Conservation (phyloP, 2,329 filamentous ascomycete species). For the Dryadomyces quercus-mongolicae region DNA sequence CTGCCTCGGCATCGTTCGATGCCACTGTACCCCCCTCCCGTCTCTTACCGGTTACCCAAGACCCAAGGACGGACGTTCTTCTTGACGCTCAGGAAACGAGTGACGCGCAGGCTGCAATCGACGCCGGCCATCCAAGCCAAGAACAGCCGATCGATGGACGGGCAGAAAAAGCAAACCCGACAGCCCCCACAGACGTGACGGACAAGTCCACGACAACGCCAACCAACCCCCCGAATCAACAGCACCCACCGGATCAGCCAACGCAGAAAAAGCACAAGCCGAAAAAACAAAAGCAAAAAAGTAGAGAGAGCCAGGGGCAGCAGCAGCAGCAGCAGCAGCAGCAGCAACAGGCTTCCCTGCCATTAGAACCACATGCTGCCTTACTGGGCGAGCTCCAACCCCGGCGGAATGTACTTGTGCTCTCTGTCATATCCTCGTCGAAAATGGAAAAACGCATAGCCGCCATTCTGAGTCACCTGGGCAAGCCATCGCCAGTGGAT, state of each 20-base stretch:
- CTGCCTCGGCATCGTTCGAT: no score
- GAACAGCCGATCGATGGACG: no score
- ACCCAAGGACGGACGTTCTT: no score
- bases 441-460: constrained; percentile 44
- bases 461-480: constrained; percentile 31
- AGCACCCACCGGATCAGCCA: neutral
- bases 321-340: constrained; percentile 13
- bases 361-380: constrained; percentile 25
- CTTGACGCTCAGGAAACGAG: no score
- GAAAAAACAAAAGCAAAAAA: constrained; percentile 5
- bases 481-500: constrained; percentile 13
- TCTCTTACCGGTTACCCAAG: no score
- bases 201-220: no score
- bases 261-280: neutral
- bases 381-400: constrained; percentile 30
- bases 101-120: no score
- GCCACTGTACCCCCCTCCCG: no score
- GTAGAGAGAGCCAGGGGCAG: constrained; percentile 11
- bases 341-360: constrained; percentile 14
- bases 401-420: constrained; percentile 36
- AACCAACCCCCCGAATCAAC: no score
- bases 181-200: no score
- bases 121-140: no score
- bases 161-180: neutral
- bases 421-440: constrained; percentile 47